These are phyloP conservation scores for Castanospermum australe DNA, from an alignment of 306 rosid species.

Conservation along the genomic window DNA sequence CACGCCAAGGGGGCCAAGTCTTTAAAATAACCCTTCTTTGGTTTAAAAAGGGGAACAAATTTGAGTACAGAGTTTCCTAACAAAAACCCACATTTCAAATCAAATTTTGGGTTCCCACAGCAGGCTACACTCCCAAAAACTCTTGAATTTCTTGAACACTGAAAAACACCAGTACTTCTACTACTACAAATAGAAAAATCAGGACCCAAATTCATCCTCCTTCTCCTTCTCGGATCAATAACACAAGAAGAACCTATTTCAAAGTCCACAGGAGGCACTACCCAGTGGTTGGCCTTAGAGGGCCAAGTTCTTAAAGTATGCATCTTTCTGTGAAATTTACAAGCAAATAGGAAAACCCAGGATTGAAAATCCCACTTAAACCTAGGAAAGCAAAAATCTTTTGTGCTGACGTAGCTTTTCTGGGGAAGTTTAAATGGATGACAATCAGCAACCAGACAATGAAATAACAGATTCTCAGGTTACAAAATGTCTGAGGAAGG, in stretches of 20 bases:
- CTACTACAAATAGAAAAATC: constrained; percentile 39
- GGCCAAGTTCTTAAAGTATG: constrained; percentile 48
- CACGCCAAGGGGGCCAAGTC: constrained; percentile 50
- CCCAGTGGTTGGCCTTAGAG: constrained; percentile 32
- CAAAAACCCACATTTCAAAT: constrained; percentile 46
- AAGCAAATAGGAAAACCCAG: constrained; percentile 13
- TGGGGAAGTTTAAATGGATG: no score
- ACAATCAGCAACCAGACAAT: no score
- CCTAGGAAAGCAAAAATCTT: no score
- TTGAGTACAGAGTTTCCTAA: constrained; percentile 39
- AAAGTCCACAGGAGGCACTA: constrained; percentile 33
- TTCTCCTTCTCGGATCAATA: constrained; percentile 31
- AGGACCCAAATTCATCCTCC: constrained; percentile 35
- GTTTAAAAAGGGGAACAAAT: constrained; percentile 40
- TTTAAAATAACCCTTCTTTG: constrained; percentile 40
- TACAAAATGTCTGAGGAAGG: no score
- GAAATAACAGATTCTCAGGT: no score
- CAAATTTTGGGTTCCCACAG: constrained; percentile 39
- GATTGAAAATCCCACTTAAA: neutral
- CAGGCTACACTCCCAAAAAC: constrained; percentile 27
- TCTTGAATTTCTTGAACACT: constrained; percentile 38
- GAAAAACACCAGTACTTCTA: constrained; percentile 17
- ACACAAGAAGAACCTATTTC: constrained; percentile 36
- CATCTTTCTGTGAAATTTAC: constrained; percentile 40
- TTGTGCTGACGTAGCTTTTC: no score